A percentile compares a stretch with the other conserved stretches of the same genome.
phyloP scores from a whole-genome alignment of 495 filamentous ascomycete species.

The Darksidea phi region DNA sequence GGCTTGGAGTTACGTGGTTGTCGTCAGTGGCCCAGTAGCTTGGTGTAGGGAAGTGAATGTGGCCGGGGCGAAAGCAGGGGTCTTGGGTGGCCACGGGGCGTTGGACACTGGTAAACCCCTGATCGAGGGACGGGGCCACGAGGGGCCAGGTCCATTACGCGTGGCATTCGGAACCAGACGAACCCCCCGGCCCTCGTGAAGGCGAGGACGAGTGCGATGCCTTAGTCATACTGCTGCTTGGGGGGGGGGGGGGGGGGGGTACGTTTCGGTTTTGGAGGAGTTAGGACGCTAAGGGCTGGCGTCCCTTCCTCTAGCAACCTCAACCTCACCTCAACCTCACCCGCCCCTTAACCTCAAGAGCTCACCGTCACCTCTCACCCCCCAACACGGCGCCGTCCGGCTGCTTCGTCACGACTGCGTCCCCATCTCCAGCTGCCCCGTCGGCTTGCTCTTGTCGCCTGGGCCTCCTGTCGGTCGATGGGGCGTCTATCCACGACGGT shows the following conservation, averaged over 20 bases:
- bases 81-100: background rate
- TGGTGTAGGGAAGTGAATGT: slow-evolving; percentile 1
- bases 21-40: background rate
- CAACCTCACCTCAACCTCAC: background rate
- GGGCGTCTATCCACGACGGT: too few relatives aligned
- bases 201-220: background rate
- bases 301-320: background rate
- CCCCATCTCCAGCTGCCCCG: too few relatives aligned
- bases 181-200: background rate
- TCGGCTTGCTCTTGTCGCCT: too few relatives aligned
- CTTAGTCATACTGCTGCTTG: background rate
- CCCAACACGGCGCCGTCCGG: too few relatives aligned
- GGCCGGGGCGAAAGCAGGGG: background rate
- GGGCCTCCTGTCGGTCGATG: too few relatives aligned
- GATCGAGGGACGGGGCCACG: background rate
- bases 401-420: too few relatives aligned
- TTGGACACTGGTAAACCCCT: background rate
- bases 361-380: background rate
- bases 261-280: background rate
- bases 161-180: background rate
- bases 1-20: background rate
- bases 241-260: too few relatives aligned
- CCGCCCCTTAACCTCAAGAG: background rate
- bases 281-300: background rate
- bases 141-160: background rate